Base-by-base conservation (phyloP, 805 yeast species). In the Danielia reshetovae region DNA sequence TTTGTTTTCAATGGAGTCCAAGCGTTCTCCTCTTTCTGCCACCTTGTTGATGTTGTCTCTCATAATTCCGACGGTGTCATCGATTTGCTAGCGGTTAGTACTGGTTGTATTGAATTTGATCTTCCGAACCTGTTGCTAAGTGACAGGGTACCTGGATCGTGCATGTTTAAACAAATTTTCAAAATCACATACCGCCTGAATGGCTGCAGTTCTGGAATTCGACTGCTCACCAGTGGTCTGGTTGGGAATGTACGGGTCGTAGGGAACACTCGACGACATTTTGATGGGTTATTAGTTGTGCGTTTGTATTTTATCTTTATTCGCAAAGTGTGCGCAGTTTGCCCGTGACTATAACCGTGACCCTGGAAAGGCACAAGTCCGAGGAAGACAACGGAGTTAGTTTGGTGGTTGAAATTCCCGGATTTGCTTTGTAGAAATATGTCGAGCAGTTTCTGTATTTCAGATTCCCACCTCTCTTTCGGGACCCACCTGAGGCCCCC, bases 11-110 rank as follows among this genome's bases (percentile, higher is more conserved):
- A 90, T 81, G 29, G 88, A 80, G 49, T 90, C 96, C 46, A 90
- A 72, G 49, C 95, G 80, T 56, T 93, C 96, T 45, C 97, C 97
- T 60, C 93, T 65, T 60, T 88, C 95, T 25, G 95, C 94, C 29
- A 89, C 96, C 56, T 87, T 86, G 68, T 87, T 87, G 67, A 90
- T 86, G 69, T 93, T 90, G 54, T 90, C 95, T 64, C 97, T 77
- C 98, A 90, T 93, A 57, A 89, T 84, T 12, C 95, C 97, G 28
- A 93, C 96, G 11, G 98, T 89, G 56, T 87, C 96, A 62, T 86
- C 93, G 58, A 87, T 85, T 72, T 86, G 93, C 75, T 77, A 51
- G 19, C 36, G 24, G 58, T 55, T 55, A 57, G 69, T 60, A 57
- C 34, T 38, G 10, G 25, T 21, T 22, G 6, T 25, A 14, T 13